phyloP scores from a whole-genome alignment of 345 rosid species.

The Brassica rapa region DNA sequence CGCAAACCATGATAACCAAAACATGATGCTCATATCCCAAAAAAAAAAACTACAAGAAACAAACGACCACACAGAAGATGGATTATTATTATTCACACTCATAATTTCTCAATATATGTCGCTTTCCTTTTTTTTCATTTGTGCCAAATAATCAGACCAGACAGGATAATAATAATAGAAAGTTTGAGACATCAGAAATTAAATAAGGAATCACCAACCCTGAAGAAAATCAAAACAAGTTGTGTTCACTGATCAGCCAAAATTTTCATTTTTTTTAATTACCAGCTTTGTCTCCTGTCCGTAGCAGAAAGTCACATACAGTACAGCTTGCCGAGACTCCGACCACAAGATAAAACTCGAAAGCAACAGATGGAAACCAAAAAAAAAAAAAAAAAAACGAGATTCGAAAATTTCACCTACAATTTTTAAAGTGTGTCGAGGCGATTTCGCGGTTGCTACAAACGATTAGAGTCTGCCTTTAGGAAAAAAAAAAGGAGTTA shows the following conservation, averaged over 20 bases:
- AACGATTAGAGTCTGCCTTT: constrained; percentile 4
- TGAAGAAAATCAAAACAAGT: neutral
- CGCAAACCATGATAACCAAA: constrained; percentile 4
- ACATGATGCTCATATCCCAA: neutral
- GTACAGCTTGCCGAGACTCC: constrained; percentile 4
- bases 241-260: constrained; percentile 13
- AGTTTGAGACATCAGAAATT: neutral
- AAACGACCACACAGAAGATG: neutral
- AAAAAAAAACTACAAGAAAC: neutral
- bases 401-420: constrained; percentile 27
- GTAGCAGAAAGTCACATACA: constrained; percentile 10
- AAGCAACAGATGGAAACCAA: neutral
- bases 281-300: neutral
- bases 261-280: neutral
- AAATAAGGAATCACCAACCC: neutral
- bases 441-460: constrained; percentile 15
- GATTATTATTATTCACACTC: neutral
- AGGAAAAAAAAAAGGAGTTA: neutral
- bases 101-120: neutral
- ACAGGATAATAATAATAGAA: neutral
- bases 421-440: neutral
- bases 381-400: neutral
- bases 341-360: constrained; percentile 8
- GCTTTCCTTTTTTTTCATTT: neutral
- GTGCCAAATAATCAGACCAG: neutral